Evolutionary conservation across 169 alveolate genomes (phyloP).

Genomic region (Plasmodium vivax): DNA sequence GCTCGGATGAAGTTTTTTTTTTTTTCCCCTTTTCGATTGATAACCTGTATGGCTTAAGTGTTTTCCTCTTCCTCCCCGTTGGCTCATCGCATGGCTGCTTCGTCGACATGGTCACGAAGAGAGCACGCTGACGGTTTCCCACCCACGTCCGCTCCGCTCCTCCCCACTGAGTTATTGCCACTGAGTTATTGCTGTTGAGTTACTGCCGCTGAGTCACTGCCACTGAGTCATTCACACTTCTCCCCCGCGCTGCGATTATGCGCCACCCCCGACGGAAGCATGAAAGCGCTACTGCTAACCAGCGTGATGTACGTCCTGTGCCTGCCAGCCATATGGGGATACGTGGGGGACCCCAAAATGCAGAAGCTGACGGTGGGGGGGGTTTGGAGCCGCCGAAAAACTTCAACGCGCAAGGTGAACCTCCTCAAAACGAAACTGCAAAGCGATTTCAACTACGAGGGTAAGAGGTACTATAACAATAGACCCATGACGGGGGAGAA

Average conservation of each 20-base stretch:
- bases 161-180: neutral
- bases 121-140: neutral
- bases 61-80: neutral
- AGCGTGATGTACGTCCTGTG: neutral
- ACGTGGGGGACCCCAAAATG: slow-evolving; percentile 1
- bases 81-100: neutral
- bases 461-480: slow-evolving; percentile 28
- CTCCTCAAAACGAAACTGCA: slow-evolving; percentile 11
- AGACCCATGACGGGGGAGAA: slow-evolving; percentile 32
- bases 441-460: slow-evolving; percentile 28
- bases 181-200: too few species aligned
- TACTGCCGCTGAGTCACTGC: neutral
- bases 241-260: neutral
- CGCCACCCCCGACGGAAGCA: neutral
- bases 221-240: neutral
- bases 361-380: neutral
- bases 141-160: neutral
- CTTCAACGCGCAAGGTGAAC: neutral
- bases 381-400: neutral
- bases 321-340: slow-evolving; percentile 33
- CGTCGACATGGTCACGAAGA: neutral
- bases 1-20: neutral
- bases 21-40: neutral
- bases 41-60: neutral
- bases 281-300: slow-evolving; percentile 1